These are phyloP conservation scores for Allium sativum DNA, from an alignment of 106 monocot genomes.

Conservation along the genomic window DNA sequence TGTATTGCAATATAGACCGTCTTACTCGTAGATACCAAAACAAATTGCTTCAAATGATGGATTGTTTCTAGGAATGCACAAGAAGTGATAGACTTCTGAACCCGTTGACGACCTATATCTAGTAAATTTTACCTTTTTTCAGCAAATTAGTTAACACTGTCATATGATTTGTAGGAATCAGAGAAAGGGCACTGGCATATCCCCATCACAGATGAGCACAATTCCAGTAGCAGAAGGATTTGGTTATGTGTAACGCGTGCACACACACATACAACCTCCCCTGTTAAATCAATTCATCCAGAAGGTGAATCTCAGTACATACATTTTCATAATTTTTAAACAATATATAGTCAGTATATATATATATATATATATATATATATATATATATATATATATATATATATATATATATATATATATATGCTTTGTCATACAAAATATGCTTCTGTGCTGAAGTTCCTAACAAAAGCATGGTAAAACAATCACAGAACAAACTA, in stretches of 20 bases:
- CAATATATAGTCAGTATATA: background rate
- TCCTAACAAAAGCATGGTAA: too few relatives aligned
- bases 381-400: slow-evolving; percentile 1
- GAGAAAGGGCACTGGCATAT: slow-evolving; percentile 72
- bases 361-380: slow-evolving; percentile 4
- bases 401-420: slow-evolving; percentile 1
- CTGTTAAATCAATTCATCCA: slow-evolving; percentile 11
- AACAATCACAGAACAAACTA: too few relatives aligned
- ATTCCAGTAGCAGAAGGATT: slow-evolving; percentile 15
- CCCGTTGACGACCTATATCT: too few relatives aligned
- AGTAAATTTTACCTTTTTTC: too few relatives aligned
- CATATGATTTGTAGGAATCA: slow-evolving; percentile 39
- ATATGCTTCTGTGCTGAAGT: too few relatives aligned
- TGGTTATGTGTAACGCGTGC: slow-evolving; percentile 71
- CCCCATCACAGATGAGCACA: slow-evolving; percentile 31
- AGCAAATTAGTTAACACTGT: too few relatives aligned
- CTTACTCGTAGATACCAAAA: too few relatives aligned
- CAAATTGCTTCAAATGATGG: too few relatives aligned
- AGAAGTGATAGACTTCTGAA: too few relatives aligned
- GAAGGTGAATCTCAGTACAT: slow-evolving; percentile 13
- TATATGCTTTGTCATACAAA: background rate
- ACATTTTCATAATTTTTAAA: background rate
- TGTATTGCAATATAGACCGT: too few relatives aligned
- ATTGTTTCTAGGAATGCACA: too few relatives aligned
- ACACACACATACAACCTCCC: background rate